Conservation (phyloP, 768 basidiomycete genomes). For the Coprinellus aureogranulatus region DNA sequence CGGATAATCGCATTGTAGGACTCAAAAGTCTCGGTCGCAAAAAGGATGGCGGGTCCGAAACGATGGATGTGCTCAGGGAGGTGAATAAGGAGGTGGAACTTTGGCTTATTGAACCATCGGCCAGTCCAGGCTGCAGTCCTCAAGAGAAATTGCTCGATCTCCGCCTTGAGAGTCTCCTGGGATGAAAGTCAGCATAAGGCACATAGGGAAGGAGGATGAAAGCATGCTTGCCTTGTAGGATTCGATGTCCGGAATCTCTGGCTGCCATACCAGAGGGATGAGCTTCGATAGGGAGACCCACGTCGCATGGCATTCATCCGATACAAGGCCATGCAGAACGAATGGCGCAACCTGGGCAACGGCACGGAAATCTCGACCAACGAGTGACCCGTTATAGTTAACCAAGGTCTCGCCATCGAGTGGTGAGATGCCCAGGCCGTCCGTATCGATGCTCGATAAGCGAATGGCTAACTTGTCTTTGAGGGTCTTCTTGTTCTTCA, state of each 20-base stretch:
- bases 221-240: conserved; percentile 16
- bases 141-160: conserved; percentile 35
- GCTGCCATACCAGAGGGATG: conserved; percentile 38
- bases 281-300: conserved; percentile 33
- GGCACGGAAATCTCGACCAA: conserved; percentile 31
- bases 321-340: conserved; percentile 35
- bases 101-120: conserved; percentile 43
- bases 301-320: conserved; percentile 21
- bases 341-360: conserved; percentile 36
- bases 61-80: conserved; percentile 32
- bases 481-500: conserved; percentile 20
- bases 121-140: conserved; percentile 26
- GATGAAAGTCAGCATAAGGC: not conserved
- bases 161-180: conserved; percentile 24
- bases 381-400: conserved; percentile 34
- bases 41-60: conserved; percentile 43
- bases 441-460: conserved; percentile 26
- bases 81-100: conserved; percentile 40
- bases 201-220: too few species aligned
- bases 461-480: conserved; percentile 26
- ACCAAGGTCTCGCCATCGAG: conserved; percentile 34
- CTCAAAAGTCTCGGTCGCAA: conserved; percentile 44
- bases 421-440: conserved; percentile 29
- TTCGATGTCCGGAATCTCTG: conserved; percentile 32
- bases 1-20: conserved; percentile 40